A percentile compares a stretch with the other conserved stretches of the same genome.
Evolutionary conservation across 1,284 basidiomycete species (phyloP).

Genomic region (Paramarasmius palmivorus): DNA sequence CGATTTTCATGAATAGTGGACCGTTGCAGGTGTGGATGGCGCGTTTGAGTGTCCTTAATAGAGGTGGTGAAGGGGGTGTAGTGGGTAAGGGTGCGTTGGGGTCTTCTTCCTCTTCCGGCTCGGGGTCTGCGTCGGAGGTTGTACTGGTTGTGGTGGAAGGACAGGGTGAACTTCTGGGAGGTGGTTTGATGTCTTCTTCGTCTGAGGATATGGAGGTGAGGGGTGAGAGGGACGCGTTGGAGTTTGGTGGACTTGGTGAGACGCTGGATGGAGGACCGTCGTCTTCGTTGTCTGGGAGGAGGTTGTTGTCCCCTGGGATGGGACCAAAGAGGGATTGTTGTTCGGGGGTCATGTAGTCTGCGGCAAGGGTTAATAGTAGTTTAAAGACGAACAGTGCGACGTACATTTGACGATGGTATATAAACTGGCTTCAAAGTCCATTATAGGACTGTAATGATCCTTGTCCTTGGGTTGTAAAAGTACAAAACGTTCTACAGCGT

Average conservation of each 20-base stretch:
- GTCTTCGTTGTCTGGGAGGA: conserved; percentile 41
- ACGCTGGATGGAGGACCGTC: conserved; percentile 38
- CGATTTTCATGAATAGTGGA: conserved; percentile 63
- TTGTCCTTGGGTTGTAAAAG: conserved; percentile 74
- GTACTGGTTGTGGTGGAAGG: no score
- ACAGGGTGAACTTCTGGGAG: conserved; percentile 20
- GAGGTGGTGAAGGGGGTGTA: conserved; percentile 35
- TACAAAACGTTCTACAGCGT: conserved; percentile 61
- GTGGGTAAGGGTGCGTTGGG: no score
- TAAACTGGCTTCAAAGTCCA: conserved; percentile 67
- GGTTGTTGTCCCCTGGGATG: conserved; percentile 44
- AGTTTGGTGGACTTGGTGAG: conserved; percentile 26
- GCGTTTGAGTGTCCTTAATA: conserved; percentile 61
- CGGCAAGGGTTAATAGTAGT: conserved; percentile 20
- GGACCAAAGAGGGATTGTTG: conserved; percentile 67
- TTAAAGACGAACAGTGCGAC: conserved; percentile 20
- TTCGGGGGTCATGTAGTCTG: conserved; percentile 66
- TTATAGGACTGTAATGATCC: conserved; percentile 78
- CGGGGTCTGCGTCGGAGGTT: no score
- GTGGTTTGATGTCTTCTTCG: no score
- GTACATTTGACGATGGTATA: conserved; percentile 69
- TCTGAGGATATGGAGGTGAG: no score
- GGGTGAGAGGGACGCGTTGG: conserved; percentile 18
- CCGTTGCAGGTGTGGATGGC: conserved; percentile 66
- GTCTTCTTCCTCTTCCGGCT: no score